Percentiles rank a stretch among this genome's conserved stretches.
Evolutionary conservation across 1,284 basidiomycete species (phyloP).

Genomic region (Wallemia mellicola): DNA sequence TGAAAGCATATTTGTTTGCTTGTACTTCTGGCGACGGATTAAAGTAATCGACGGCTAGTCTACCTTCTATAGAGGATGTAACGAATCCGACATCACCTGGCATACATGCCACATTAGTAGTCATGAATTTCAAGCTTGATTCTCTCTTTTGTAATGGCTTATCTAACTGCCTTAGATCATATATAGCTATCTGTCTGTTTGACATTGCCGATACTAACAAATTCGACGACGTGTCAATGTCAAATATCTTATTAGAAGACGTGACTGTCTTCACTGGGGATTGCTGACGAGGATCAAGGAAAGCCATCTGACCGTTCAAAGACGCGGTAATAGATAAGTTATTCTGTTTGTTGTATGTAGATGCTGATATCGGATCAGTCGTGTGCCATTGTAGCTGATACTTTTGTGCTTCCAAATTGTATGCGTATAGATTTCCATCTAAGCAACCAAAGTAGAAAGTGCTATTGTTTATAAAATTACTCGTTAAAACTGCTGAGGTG

Average conservation of each 20-base stretch:
- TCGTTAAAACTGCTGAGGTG: not conserved
- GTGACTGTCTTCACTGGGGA: constrained; percentile 3
- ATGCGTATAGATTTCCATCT: not conserved
- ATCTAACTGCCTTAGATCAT: constrained; percentile 2
- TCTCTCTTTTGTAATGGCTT: constrained; percentile 47
- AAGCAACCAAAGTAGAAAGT: not conserved
- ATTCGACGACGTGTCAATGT: constrained; percentile 1
- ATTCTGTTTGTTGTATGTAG: not conserved
- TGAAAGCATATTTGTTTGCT: constrained; percentile 88
- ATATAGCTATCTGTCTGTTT: not conserved
- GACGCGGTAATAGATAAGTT: not conserved
- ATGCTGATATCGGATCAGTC: not conserved
- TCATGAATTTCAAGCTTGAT: constrained; percentile 84
- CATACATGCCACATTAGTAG: constrained; percentile 69
- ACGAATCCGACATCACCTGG: constrained; percentile 61
- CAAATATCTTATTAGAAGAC: constrained; percentile 3
- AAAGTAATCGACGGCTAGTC: constrained; percentile 92
- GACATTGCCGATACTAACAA: not conserved
- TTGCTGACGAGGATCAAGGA: not conserved
- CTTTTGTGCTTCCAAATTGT: not conserved
- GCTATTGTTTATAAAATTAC: not conserved
- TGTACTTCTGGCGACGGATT: constrained; percentile 45
- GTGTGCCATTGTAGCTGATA: not conserved
- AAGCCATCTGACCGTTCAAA: not conserved
- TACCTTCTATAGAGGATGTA: constrained; percentile 72